phyloP scores from a whole-genome alignment of 2,329 filamentous ascomycete species.

The Pleoardoris graminearum region DNA sequence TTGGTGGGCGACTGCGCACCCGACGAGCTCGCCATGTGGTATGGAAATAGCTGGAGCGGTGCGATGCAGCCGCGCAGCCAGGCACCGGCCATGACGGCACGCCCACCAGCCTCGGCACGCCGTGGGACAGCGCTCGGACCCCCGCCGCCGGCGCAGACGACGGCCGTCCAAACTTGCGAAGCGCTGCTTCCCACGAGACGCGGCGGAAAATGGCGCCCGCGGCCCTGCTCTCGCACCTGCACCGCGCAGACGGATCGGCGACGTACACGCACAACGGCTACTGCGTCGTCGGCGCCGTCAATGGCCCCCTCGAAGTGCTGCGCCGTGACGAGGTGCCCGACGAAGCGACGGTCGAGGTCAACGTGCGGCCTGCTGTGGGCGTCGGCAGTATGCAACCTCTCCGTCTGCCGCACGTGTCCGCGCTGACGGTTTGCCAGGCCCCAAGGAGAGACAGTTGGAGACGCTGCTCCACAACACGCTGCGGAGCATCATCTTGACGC shows the following conservation, averaged over 20 bases:
- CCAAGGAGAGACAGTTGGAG: conserved; percentile 73
- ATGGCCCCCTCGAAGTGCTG: conserved; percentile 88
- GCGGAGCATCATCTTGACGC: conserved; percentile 72
- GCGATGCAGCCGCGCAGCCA: too few species aligned
- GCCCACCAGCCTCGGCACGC: not conserved
- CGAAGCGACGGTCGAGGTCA: conserved; percentile 87
- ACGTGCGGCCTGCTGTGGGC: conserved; percentile 82
- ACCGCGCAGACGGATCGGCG: conserved; percentile 78
- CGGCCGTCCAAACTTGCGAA: conserved; percentile 9
- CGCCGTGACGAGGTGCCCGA: conserved; percentile 89
- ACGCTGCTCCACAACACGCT: conserved; percentile 72
- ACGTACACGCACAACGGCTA: conserved; percentile 76
- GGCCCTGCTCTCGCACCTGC: conserved; percentile 53
- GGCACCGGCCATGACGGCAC: too few species aligned
- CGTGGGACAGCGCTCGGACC: conserved; percentile 13
- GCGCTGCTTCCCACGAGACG: not conserved
- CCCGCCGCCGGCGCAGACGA: conserved; percentile 2
- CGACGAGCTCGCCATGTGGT: conserved; percentile 38
- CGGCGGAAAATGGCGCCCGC: conserved; percentile 27
- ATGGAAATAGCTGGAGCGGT: too few species aligned
- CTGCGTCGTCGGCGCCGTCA: conserved; percentile 81
- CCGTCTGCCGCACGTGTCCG: not conserved
- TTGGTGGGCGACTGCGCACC: conserved; percentile 53
- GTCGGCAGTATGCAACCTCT: conserved; percentile 66
- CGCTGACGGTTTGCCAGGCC: conserved; percentile 32